Base-by-base conservation (phyloP, 2,329 filamentous ascomycete species). In the Fusarium sp. region DNA sequence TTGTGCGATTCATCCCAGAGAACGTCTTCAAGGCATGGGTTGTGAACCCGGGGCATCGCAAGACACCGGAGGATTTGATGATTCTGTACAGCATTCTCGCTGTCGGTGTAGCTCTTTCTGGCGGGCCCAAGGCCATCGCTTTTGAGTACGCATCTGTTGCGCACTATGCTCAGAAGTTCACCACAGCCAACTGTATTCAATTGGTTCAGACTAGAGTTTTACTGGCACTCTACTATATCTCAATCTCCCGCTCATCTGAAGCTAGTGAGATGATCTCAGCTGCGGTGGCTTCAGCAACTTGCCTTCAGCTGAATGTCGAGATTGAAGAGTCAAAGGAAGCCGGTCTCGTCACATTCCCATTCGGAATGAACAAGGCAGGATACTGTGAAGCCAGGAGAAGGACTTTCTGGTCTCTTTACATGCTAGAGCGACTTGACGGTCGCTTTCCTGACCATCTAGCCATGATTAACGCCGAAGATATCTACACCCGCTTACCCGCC, bases 361-460 rank as follows among this genome's bases (percentile, higher is more conserved):
- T 89, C 75, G 88, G 85, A 25, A 84, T 93, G 70, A 88, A 86
- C 72, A 85, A 84, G 63, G 80, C 81, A 54, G 88, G 87, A 35
- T 87, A 91, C 72, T 86, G 87, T 29, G 92, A 94, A 80, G 91
- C 90, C 74, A 86, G 89, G 66, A 86, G 92, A 70, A 86, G 92
- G 62, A 93, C 91, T 0, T 91, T 93, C 76, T 94, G 92, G 92
- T 88, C 90, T 33, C 87, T 89, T 56, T 93, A 91, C 73, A 82
- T 93, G 73, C 86, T 93, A 79, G 92, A 94, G 80, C 87, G 91
- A 52, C 88, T 91, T 67, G 90, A 88, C 52, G 87, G 87, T 18
- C 86, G 90, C 66, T 90, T 86, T 57, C 86, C 86, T 3, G 83
- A 85, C 5, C 84, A 86, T 4, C 80, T 85, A 11, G 88, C 85